Evolutionary conservation across 2,329 filamentous ascomycete genomes (phyloP).

Genomic region (Penicillium sp.): DNA sequence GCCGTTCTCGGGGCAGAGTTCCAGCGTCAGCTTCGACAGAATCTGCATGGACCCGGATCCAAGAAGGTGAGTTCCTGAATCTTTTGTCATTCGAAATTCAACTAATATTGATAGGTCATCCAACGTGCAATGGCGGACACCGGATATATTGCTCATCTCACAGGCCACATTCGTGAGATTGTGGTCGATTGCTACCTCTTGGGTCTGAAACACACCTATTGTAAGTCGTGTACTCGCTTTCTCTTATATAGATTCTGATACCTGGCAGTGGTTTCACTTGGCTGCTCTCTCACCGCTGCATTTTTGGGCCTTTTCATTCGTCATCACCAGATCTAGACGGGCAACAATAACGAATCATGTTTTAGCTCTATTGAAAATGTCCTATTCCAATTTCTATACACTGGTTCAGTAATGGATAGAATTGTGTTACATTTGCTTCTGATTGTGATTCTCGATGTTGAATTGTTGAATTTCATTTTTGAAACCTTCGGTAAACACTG

Average conservation of each 20-base stretch:
- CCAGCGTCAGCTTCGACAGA: constrained; percentile 28
- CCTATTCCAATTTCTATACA: too few relatives aligned
- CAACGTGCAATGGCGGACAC: constrained; percentile 40
- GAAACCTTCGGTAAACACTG: too few relatives aligned
- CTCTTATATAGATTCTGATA: constrained; percentile 4
- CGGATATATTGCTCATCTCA: constrained; percentile 37
- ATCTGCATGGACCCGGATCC: constrained; percentile 29
- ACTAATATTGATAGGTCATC: constrained; percentile 39
- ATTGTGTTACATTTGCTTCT: neutral
- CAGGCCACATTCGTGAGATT: constrained; percentile 23
- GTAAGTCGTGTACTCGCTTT: constrained; percentile 15
- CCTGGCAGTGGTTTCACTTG: constrained; percentile 14
- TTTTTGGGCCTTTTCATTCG: constrained; percentile 19
- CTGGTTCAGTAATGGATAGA: neutral
- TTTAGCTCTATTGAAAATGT: neutral
- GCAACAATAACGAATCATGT: neutral
- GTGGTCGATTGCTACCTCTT: constrained; percentile 29
- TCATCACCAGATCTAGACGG: constrained; percentile 16
- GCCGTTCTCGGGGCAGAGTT: constrained; percentile 40
- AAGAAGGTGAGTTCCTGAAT: constrained; percentile 16
- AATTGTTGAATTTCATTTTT: too few relatives aligned
- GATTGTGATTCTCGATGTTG: too few relatives aligned
- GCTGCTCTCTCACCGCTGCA: constrained; percentile 17
- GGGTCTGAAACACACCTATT: constrained; percentile 29
- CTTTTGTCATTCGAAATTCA: neutral